Conservation (phyloP, 768 basidiomycete species). For the Tricholoma bakamatsutake region DNA sequence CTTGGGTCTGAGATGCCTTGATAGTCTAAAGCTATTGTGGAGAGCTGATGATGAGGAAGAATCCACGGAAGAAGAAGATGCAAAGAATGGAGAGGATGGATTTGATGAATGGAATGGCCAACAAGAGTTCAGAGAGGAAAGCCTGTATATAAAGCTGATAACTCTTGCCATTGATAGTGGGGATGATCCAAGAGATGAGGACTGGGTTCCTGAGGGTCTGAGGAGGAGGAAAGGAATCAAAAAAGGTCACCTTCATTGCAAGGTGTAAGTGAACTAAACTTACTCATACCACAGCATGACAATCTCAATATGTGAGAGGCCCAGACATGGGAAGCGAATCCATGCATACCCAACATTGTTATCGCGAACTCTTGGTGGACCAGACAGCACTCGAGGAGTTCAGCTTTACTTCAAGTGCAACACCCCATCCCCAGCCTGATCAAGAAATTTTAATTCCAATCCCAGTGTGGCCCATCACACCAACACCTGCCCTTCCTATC, state of each 20-base stretch:
- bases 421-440: too few relatives aligned
- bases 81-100: neutral
- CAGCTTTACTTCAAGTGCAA: neutral
- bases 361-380: neutral
- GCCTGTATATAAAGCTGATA: neutral
- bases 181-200: conserved; percentile 6
- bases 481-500: too few relatives aligned
- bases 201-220: conserved; percentile 2
- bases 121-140: neutral
- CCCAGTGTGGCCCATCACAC: too few relatives aligned
- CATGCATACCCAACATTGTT: conserved; percentile 1
- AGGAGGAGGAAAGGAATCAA: neutral
- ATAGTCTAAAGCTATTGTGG: neutral
- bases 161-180: conserved; percentile 1
- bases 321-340: conserved; percentile 11
- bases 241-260: neutral
- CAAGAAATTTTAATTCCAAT: too few relatives aligned
- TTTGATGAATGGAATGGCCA: neutral
- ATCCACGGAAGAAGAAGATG: neutral
- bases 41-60: conserved; percentile 1
- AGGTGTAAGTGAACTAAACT: neutral
- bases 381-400: conserved; percentile 4
- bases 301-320: conserved; percentile 1
- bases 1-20: neutral
- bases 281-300: neutral